A percentile compares a stretch with the other conserved stretches of the same genome.
Conservation (phyloP, 148 eudicot genomes). For the Spergularia bocconei region DNA sequence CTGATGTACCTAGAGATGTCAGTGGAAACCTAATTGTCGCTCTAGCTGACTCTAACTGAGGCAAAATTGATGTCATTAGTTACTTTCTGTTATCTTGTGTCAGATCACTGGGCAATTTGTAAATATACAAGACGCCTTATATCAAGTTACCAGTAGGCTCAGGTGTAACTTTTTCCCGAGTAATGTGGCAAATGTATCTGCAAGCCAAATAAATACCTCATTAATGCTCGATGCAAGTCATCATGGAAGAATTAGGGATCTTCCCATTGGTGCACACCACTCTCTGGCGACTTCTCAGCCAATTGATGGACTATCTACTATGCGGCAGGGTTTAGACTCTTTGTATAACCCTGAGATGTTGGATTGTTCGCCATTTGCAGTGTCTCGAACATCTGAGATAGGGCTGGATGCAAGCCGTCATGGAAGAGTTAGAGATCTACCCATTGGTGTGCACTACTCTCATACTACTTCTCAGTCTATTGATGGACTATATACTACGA, state of each 20-base stretch:
- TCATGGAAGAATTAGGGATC: slow-evolving; percentile 36
- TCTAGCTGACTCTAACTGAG: neutral
- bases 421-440: slow-evolving; percentile 7
- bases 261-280: slow-evolving; percentile 28
- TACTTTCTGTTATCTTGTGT: slow-evolving; percentile 12
- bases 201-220: slow-evolving; percentile 31
- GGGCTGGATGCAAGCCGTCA: neutral
- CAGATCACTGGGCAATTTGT: slow-evolving; percentile 77
- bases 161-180: slow-evolving; percentile 42
- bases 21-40: neutral
- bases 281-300: slow-evolving; percentile 30
- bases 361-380: slow-evolving; percentile 36
- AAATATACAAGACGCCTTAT: slow-evolving; percentile 70
- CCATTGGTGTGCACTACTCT: slow-evolving; percentile 30
- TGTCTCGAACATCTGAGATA: slow-evolving; percentile 43
- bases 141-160: slow-evolving; percentile 61
- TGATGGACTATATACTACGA: slow-evolving; percentile 35
- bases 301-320: slow-evolving; percentile 31
- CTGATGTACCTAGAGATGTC: neutral
- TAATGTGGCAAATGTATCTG: slow-evolving; percentile 31
- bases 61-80: neutral
- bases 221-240: slow-evolving; percentile 19
- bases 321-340: slow-evolving; percentile 39
- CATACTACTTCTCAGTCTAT: slow-evolving; percentile 25
- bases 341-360: slow-evolving; percentile 34